A percentile compares a stretch with the other conserved stretches of the same genome.
These are phyloP conservation scores for Podosphaera xanthii DNA, from an alignment of 2,329 filamentous ascomycete genomes.

Conservation along the genomic window DNA sequence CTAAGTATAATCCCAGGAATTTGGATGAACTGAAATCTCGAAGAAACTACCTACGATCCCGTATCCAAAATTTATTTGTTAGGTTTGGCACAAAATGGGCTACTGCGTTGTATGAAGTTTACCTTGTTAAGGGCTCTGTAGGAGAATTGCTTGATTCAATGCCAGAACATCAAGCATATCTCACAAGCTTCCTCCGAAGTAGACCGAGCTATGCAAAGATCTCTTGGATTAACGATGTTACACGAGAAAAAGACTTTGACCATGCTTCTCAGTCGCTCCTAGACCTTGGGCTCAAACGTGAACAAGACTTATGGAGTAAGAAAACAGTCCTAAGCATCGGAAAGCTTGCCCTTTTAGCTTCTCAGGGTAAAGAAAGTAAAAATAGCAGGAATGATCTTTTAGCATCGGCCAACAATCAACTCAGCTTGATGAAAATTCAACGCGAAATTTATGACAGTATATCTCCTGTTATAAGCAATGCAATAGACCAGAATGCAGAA, in stretches of 20 bases:
- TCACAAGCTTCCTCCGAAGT: slow-evolving; percentile 58
- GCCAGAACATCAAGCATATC: slow-evolving; percentile 41
- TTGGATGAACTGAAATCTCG: slow-evolving; percentile 3
- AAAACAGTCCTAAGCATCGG: slow-evolving; percentile 79
- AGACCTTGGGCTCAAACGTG: slow-evolving; percentile 43
- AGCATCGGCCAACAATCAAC: slow-evolving; percentile 10
- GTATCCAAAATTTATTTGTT: slow-evolving; percentile 22
- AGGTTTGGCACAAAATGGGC: slow-evolving; percentile 28
- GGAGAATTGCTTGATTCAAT: slow-evolving; percentile 48
- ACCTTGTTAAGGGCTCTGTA: slow-evolving; percentile 45
- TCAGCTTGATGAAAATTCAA: slow-evolving; percentile 43
- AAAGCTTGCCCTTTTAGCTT: slow-evolving; percentile 57
- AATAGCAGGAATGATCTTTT: slow-evolving; percentile 18
- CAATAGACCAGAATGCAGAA: slow-evolving; percentile 61
- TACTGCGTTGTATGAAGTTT: slow-evolving; percentile 56
- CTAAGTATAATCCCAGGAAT: slow-evolving; percentile 1
- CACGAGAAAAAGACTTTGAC: slow-evolving; percentile 49
- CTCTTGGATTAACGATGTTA: slow-evolving; percentile 86
- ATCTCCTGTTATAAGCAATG: slow-evolving; percentile 39
- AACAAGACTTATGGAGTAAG: slow-evolving; percentile 74
- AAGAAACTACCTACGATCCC: slow-evolving; percentile 9
- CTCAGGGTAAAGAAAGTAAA: slow-evolving; percentile 15
- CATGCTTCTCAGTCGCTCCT: slow-evolving; percentile 51
- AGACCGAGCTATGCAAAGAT: slow-evolving; percentile 52
- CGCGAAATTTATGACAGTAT: slow-evolving; percentile 54